Evolutionary conservation across 805 yeast genomes (phyloP).

Genomic region (Kregervanrija fluxuum): DNA sequence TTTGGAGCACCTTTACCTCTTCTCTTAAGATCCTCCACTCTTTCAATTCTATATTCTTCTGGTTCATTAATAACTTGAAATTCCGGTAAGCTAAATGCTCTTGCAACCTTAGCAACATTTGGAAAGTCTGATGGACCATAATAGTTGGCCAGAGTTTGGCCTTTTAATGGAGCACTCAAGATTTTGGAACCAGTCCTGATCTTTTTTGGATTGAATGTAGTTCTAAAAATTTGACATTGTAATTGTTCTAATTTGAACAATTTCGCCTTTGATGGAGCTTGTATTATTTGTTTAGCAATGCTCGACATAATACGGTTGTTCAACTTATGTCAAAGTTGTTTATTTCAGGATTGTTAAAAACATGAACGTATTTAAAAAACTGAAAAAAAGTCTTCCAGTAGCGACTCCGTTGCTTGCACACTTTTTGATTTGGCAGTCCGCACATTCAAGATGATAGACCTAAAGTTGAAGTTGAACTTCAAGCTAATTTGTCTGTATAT

Average conservation of each 20-base stretch:
- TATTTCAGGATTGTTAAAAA: too few species aligned
- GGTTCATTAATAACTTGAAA: slow-evolving; percentile 52
- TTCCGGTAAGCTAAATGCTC: slow-evolving; percentile 18
- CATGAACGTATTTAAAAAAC: too few species aligned
- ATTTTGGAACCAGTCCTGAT: slow-evolving; percentile 69
- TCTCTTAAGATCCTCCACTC: slow-evolving; percentile 62
- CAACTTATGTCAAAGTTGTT: too few species aligned
- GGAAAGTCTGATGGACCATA: slow-evolving; percentile 72
- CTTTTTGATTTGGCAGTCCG: too few species aligned
- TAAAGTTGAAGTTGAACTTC: too few species aligned
- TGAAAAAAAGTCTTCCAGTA: too few species aligned
- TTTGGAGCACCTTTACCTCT: slow-evolving; percentile 88
- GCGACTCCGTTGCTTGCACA: too few species aligned
- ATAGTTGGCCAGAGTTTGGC: slow-evolving; percentile 62
- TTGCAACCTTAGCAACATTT: slow-evolving; percentile 35
- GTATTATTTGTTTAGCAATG: slow-evolving; percentile 11
- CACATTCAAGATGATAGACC: too few species aligned
- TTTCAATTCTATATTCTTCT: slow-evolving; percentile 61
- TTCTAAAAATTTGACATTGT: slow-evolving; percentile 61
- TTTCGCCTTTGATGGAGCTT: slow-evolving; percentile 36
- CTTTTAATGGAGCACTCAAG: slow-evolving; percentile 59
- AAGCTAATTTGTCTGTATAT: too few species aligned
- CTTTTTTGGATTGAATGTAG: slow-evolving; percentile 59
- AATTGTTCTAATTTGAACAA: slow-evolving; percentile 50
- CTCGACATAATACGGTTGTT: slow-evolving; percentile 9